Evolutionary conservation across 2,329 filamentous ascomycete species (phyloP), one percentile per base, ranked within the genome.

Genomic region (Colletotrichum cereale): DNA sequence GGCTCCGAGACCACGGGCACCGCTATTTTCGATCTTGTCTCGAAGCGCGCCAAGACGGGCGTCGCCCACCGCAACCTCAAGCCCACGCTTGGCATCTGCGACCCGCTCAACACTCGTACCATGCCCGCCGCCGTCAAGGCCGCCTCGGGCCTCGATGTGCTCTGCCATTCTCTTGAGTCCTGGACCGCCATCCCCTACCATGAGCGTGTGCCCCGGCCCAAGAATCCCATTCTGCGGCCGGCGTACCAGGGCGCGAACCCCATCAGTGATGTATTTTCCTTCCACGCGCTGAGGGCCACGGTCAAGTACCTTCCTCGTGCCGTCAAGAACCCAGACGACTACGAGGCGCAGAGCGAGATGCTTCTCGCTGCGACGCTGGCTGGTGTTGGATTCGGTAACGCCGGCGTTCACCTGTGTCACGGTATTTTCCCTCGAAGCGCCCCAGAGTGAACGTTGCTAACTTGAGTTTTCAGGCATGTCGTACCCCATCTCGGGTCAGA

Each of bases 221-320:
- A 89, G 5, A 98, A 99, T 80, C 96, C 97, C 0, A 93, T 99
- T 76, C 87, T 96, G 72, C 88, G 96, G 5, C 96, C 96, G 0
- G 95, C 96, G 0, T 99, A 99, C 79, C 96, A 99, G 82, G 96
- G 96, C 50, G 95, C 96, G 8, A 99, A 99, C 80, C 96, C 96
- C 2, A 99, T 99, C 76, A 97, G 93, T 53, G 96, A 99, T 80
- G 96, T 99, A 75, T 99, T 99, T 85, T 97, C 94, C 4, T 87
- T 99, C 26, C 92, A 93, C 76, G 95, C 96, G 0, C 88, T 99
- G 7, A 88, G 89, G 38, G 89, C 89, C 76, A 97, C 95, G 0
- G 90, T 98, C 74, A 95, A 97, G 83, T 99, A 98, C 78, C 90
- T 99, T 0, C 96, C 96, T 0, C 90, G 96, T 67, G 92, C 95